Conservation (phyloP, 1,284 basidiomycete species). For the Ustilago hordei region DNA sequence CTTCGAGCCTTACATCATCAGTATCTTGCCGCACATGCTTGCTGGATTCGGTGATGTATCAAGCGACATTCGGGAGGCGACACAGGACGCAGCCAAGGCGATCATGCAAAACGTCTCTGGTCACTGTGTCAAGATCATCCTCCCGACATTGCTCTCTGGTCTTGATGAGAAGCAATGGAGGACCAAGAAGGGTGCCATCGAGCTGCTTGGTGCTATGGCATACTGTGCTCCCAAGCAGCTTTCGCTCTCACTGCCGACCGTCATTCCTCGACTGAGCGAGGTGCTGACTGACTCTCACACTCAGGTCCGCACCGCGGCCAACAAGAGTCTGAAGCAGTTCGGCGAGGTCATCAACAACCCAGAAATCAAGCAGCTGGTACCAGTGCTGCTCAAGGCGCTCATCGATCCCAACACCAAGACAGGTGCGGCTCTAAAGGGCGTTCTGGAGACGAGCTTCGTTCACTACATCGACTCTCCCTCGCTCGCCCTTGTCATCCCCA, state of each 20-base stretch:
- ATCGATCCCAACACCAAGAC: conserved; percentile 93
- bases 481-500: conserved; percentile 93
- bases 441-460: conserved; percentile 95
- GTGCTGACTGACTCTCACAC: conserved; percentile 97
- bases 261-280: conserved; percentile 93
- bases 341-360: conserved; percentile 77
- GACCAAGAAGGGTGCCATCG: conserved; percentile 97
- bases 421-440: conserved; percentile 80
- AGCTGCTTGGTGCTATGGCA: conserved; percentile 98
- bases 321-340: conserved; percentile 95
- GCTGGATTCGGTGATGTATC: conserved; percentile 89
- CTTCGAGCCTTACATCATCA: conserved; percentile 93
- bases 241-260: conserved; percentile 92
- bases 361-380: conserved; percentile 91
- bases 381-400: conserved; percentile 92
- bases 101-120: conserved; percentile 88
- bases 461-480: conserved; percentile 99
- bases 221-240: conserved; percentile 97
- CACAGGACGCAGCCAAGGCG: conserved; percentile 89
- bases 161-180: conserved; percentile 99
- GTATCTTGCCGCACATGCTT: conserved; percentile 86
- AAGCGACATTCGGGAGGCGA: conserved; percentile 91
- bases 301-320: conserved; percentile 92
- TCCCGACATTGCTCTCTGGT: conserved; percentile 89
- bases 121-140: conserved; percentile 83